Evolutionary conservation across 164 flowering plant genomes (phyloP), one percentile per base, ranked within the genome.

Genomic region (Buxus sempervirens): DNA sequence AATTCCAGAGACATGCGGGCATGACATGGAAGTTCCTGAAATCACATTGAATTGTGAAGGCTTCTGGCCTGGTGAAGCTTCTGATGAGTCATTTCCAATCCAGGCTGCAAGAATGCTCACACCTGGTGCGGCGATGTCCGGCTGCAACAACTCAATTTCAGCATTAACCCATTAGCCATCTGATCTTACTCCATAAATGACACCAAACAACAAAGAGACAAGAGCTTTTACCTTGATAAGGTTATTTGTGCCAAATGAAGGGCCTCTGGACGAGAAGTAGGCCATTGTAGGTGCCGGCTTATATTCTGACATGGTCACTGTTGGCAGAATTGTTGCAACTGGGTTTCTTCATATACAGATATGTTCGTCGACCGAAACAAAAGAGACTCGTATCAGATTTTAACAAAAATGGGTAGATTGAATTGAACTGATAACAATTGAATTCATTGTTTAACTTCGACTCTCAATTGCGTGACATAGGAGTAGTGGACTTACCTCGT

Each of bases 1-100:
- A 38, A 88, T 60, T 2, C 89, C 98, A 0, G 95, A 80, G 51
- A 93, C 88, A 76, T 93, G 98, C 0, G 98, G 95, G 66, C 96
- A 88, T 27, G 98, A 42, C 98, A 90, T 90, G 54, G 98, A 93
- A 56, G 93, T 93, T 59, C 98, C 98, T 9, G 98, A 90, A 21
- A 84, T 58, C 28, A 93, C 45, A 66, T 84, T 82, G 74, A 74
- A 93, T 21, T 45, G 70, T 19, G 94, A 82, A 18, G 90, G 78
- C 0, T 73, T 73, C 67, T 79, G 77, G 8, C 83, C 94, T 25
- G 70, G 26, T 5, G 79, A 81, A 42, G 76, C 72, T 24, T 60
- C 64, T 18, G 75, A 72, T n/a, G 70, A 61, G 58, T 89, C 88
- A 32, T 82, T 85, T 25, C 75, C 83, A 0, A 81, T 80, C 93